These are phyloP conservation scores for Leishmania turanica DNA, from an alignment of 208 protist genomes.

Conservation along the genomic window DNA sequence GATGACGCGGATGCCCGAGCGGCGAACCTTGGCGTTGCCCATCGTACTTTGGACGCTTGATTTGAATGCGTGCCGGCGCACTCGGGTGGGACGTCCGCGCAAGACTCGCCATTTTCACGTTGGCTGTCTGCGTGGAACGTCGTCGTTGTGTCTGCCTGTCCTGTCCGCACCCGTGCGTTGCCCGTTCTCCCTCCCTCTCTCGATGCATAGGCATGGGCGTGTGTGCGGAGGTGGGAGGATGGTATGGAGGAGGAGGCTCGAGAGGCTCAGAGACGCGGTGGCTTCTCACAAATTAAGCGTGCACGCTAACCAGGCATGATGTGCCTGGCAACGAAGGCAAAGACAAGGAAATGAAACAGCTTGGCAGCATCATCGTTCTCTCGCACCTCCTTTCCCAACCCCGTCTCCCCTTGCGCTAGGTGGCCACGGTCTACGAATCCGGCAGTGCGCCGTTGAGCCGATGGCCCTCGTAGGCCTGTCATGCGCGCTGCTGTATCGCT, in stretches of 20 bases:
- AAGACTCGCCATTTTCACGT: background rate
- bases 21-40: background rate
- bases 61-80: background rate
- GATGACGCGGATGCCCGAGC: background rate
- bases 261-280: background rate
- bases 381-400: background rate
- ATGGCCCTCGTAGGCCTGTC: background rate
- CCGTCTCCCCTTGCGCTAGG: background rate
- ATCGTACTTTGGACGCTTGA: background rate
- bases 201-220: no score
- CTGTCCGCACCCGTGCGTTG: background rate
- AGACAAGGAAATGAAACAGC: background rate
- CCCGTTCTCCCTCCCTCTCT: background rate
- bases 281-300: background rate
- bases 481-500: background rate
- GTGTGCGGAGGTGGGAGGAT: background rate
- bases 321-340: no score
- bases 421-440: background rate
- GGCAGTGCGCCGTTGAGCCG: background rate
- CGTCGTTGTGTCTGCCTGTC: background rate
- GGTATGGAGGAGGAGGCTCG: background rate
- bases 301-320: no score
- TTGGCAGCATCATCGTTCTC: background rate
- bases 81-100: background rate
- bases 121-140: background rate